Evolutionary conservation across 2,329 filamentous ascomycete genomes (phyloP), one percentile per base, ranked within the genome.

Genomic region (Botrytis hyacinthi): DNA sequence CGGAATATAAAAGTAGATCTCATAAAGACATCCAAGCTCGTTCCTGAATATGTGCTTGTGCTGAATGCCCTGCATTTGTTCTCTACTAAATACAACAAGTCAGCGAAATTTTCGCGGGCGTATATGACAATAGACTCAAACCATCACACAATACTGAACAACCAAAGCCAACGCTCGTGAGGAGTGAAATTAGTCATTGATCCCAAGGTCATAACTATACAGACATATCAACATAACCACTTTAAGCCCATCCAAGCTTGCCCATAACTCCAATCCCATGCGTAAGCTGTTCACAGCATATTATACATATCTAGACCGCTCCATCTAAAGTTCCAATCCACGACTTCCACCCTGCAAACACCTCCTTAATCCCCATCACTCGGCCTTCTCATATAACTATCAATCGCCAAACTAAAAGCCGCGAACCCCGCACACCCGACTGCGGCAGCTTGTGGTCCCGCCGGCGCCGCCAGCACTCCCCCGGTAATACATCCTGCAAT

Each of bases 361-460:
- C 9, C 40, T 10, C 26, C 16, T 72, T 76, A 81, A 75, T 82
- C 81, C 4, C 89, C 87, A 67, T 91, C 89, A 82, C 85, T 89
- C 77, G 92, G 92, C 86, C 92, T 91, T 79, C 93, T 85, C 93
- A 98, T 93, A 82, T 94, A 98, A 51, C 90, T 90, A 86, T 98
- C 95, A 81, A 98, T 98, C 0, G 95, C 95, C 22, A 93, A 90
- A 82, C 90, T 93, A 79, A 98, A 98, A 1, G 93, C 95, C 73
- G 96, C 96, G 83, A 99, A 99, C 0, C 95, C 96, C 20, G 90
- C 92, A 82, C 95, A 98, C 1, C 96, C 96, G 6, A 97, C 87
- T 2, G 90, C 91, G 68, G 93, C 92, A 46, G 95, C 96, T 84
- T 96, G 93, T 12, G 96, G 96, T 0, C 96, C 96, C 0, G 93